A percentile compares a stretch with the other conserved stretches of the same genome.
Evolutionary conservation across 306 rosid species (phyloP).

Genomic region (Begonia fuchsioides): DNA sequence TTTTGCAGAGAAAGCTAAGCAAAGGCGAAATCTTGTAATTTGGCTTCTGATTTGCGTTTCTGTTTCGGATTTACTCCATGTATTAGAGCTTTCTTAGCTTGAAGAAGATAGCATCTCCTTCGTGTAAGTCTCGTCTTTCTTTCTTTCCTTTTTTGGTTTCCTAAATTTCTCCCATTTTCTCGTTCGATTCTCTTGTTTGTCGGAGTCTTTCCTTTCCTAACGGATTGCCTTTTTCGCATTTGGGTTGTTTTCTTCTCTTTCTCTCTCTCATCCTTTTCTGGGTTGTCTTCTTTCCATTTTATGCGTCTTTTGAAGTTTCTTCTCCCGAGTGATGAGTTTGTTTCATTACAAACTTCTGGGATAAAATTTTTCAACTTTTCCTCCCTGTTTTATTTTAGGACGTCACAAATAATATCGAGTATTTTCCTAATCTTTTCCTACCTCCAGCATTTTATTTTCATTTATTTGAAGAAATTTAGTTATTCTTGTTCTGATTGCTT

Average conservation of each 20-base stretch:
- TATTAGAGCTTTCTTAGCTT: constrained; percentile 46
- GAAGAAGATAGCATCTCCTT: constrained; percentile 41
- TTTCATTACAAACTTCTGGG: constrained; percentile 1
- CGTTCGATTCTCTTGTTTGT: constrained; percentile 15
- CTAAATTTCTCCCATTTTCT: constrained; percentile 19
- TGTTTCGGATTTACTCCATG: neutral
- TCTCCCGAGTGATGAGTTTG: constrained; percentile 1
- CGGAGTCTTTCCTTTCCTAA: neutral
- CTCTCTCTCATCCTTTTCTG: constrained; percentile 5
- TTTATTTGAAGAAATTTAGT: neutral
- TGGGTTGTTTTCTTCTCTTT: neutral
- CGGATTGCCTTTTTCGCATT: neutral
- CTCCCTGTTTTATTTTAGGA: too few species aligned
- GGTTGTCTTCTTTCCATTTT: constrained; percentile 8
- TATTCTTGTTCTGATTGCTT: constrained; percentile 1
- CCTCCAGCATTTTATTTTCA: neutral
- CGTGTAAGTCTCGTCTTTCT: constrained; percentile 44
- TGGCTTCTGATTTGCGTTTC: neutral
- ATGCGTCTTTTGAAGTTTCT: too few species aligned
- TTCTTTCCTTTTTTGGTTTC: constrained; percentile 6
- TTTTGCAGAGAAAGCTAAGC: too few species aligned
- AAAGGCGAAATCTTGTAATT: neutral
- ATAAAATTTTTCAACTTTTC: too few species aligned
- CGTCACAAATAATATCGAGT: too few species aligned
- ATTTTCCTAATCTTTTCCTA: neutral